Evolutionary conservation across 345 rosid genomes (phyloP), one percentile per base, ranked within the genome.

Genomic region (Brassica cretica): DNA sequence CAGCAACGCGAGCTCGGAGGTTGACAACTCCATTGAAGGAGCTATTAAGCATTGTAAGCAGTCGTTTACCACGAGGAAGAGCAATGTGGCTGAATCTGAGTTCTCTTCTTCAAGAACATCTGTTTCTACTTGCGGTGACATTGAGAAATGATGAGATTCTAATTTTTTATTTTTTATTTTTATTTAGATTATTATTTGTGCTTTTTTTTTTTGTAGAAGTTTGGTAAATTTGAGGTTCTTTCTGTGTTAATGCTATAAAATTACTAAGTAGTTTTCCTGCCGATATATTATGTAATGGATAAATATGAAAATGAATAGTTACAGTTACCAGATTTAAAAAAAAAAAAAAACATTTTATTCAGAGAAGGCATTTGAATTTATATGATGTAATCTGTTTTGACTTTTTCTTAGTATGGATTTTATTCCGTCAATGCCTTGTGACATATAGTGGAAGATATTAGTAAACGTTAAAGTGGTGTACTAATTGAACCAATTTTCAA

Each of bases 41-140:
- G 99, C 99, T 2, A 91, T 96, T 76, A 94, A 93, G 84, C 94
- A 96, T 78, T 96, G 98, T 78, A 91, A 91, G 58, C 89, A 79
- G 62, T 91, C 98, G 41, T 65, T 83, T 66, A 76, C 74, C 1
- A 76, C 82, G 24, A 81, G 87, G 61, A 82, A 87, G 75, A 77
- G 80, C 62, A 81, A 81, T 81, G 81, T 72, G 9, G 80, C 51
- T 73, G 88, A 82, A 76, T 78, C 82, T 76, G 88, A 78, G 72
- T 55, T 72, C 12, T 83, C 74, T 73, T 84, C 89, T 76, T 82
- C 90, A 68, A 86, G 68, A 75, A 71, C 81, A 63, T 72, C 87
- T 69, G 88, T 72, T 74, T 71, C 76, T 0, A 74, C 82, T 27
- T 79, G 41, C 46, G 82, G 81, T 53, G 87, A 84, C 24, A 72